Base-by-base conservation (phyloP, 192 early-diverging fungal genomes). In the Allomyces javanicus region DNA sequence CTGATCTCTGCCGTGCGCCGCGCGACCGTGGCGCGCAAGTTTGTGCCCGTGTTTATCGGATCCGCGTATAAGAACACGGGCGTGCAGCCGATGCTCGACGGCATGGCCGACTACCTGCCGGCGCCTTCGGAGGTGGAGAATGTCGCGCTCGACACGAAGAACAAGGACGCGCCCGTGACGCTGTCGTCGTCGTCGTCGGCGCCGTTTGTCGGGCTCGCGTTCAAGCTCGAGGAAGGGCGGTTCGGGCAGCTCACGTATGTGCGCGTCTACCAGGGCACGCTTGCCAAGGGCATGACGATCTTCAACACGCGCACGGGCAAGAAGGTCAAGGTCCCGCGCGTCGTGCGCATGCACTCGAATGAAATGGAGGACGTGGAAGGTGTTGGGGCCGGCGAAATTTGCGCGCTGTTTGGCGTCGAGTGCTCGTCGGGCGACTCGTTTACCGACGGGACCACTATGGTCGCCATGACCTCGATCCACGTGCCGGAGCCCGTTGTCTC, bases 261-360 rank as follows among this genome's bases (percentile, higher is more conserved):
- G 67, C 86, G 96, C 69, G 86, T 98, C 17, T 98, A 98, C 77
- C 93, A 96, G 77, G 96, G 96, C 43, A 80, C 80, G 64, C 72
- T 98, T 62, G 80, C 81, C 62, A 92, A 88, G 72, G 93, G 93
- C 58, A 86, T 87, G 67, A 89, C 85, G 71, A 85, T 96, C 67
- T 80, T 84, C 66, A 96, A 98, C 70, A 81, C 88, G 25, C 86
- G 87, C 71, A 92, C 87, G 24, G 89, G 89, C 64, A 96, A 95
- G 75, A 87, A 85, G 77, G 85, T 95, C 73, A 98, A 96, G 80
- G 90, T 98, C 22, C 86, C 93, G 63, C 84, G 96, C 17, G 83
- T 98, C 25, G 93, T 92, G 62, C 91, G 96, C 65, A 98, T 98
- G 96, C 96, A 98, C 78, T 89, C 96, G 65, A 88, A 93, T 68